These are phyloP conservation scores for Populus simonii DNA, from an alignment of 345 rosid species.

Conservation along the genomic window DNA sequence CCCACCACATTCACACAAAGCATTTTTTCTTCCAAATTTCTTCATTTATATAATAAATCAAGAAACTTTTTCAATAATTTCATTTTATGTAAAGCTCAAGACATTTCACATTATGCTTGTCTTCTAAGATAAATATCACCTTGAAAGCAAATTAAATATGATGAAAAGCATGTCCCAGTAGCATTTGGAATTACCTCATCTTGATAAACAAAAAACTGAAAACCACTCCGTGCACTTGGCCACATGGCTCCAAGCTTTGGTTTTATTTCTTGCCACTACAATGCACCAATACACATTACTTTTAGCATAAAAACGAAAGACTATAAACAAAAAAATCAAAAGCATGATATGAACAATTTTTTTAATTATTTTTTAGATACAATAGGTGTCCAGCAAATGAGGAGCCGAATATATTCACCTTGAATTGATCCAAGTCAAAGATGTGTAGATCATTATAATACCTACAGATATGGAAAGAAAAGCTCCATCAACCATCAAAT, in stretches of 20 bases:
- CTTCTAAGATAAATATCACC: neutral
- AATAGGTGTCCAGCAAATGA: neutral
- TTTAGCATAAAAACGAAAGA: slow-evolving; percentile 18
- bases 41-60: too few species aligned
- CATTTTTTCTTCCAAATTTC: too few species aligned
- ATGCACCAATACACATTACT: slow-evolving; percentile 14
- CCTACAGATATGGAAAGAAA: slow-evolving; percentile 41
- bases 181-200: slow-evolving; percentile 59
- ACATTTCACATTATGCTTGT: too few species aligned
- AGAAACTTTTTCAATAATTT: too few species aligned
- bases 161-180: neutral
- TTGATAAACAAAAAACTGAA: slow-evolving; percentile 83
- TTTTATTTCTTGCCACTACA: slow-evolving; percentile 98
- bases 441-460: slow-evolving; percentile 74
- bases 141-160: neutral
- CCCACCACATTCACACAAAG: too few species aligned
- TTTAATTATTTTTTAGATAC: neutral
- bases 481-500: neutral
- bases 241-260: slow-evolving; percentile 89
- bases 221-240: slow-evolving; percentile 94
- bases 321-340: neutral
- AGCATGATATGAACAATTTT: neutral
- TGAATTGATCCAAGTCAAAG: slow-evolving; percentile 87
- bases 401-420: slow-evolving; percentile 45
- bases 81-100: too few species aligned